Evolutionary conservation across 345 rosid species (phyloP).

Genomic region (Melaleuca quinquenervia): DNA sequence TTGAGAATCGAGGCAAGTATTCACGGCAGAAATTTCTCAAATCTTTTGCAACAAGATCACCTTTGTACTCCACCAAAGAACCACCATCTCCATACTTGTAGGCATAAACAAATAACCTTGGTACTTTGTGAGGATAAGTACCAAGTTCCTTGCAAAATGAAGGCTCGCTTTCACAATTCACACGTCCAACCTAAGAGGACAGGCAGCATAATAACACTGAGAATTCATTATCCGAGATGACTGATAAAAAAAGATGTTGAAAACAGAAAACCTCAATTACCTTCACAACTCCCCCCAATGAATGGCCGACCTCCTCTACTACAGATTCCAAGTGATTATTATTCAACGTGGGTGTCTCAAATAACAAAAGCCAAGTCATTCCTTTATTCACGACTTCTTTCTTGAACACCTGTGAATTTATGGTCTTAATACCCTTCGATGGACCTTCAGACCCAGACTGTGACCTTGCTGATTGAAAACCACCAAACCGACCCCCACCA

Average conservation of each 20-base stretch:
- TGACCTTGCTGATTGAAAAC: constrained; percentile 44
- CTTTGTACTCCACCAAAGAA: constrained; percentile 68
- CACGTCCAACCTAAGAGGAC: constrained; percentile 48
- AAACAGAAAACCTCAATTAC: constrained; percentile 13
- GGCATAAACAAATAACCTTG: constrained; percentile 59
- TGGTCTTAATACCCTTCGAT: constrained; percentile 24
- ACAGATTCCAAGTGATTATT: constrained; percentile 45
- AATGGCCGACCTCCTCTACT: constrained; percentile 47
- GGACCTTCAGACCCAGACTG: constrained; percentile 34
- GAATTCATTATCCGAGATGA: background rate
- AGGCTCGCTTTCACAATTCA: constrained; percentile 66
- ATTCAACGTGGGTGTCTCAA: constrained; percentile 37
- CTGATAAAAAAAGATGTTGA: background rate
- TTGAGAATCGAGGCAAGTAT: constrained; percentile 71
- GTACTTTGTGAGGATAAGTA: constrained; percentile 35
- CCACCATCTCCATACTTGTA: constrained; percentile 38
- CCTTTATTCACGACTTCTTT: constrained; percentile 65
- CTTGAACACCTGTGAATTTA: constrained; percentile 43
- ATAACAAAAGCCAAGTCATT: constrained; percentile 83
- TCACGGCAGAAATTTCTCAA: constrained; percentile 68
- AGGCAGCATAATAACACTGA: background rate
- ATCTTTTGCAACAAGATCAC: constrained; percentile 41
- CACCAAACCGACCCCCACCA: constrained; percentile 44
- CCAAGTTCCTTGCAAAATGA: constrained; percentile 66
- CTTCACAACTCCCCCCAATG: constrained; percentile 76